A percentile compares a stretch with the other conserved stretches of the same genome.
phyloP scores from a whole-genome alignment of 768 basidiomycete species.

The Gymnopilus dilepis region DNA sequence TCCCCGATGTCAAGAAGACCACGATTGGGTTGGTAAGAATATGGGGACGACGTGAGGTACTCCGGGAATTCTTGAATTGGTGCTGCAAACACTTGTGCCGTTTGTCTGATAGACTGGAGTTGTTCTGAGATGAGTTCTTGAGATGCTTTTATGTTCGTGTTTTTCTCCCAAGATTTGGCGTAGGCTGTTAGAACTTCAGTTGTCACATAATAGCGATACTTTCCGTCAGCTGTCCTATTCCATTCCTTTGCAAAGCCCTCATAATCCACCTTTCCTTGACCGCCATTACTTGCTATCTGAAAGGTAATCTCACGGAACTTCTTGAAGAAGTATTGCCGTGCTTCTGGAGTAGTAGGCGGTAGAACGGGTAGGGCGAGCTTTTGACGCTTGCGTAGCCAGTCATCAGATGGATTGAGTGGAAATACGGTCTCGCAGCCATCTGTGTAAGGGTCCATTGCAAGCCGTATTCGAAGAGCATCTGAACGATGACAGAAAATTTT shows the following conservation, averaged over 20 bases:
- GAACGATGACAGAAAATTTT: background rate
- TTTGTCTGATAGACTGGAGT: background rate
- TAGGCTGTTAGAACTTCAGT: conserved; percentile 28
- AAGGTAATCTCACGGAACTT: conserved; percentile 7
- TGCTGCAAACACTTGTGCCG: background rate
- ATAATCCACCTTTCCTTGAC: conserved; percentile 22
- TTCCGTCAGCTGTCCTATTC: conserved; percentile 30
- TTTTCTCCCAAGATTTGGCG: conserved; percentile 31
- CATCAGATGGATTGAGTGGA: conserved; percentile 20
- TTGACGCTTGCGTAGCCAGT: conserved; percentile 29
- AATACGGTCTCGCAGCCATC: background rate
- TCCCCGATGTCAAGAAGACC: background rate
- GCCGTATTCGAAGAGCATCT: conserved; percentile 11
- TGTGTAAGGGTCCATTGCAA: conserved; percentile 17
- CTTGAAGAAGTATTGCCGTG: conserved; percentile 20
- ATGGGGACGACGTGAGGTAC: background rate
- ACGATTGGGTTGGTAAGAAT: background rate
- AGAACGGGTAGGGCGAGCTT: conserved; percentile 28
- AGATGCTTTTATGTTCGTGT: conserved; percentile 27
- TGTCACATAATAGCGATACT: conserved; percentile 29
- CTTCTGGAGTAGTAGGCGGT: conserved; percentile 27
- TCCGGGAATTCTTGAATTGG: background rate
- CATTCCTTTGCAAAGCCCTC: conserved; percentile 28
- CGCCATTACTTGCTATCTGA: background rate
- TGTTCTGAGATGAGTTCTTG: conserved; percentile 25